Base-by-base conservation (phyloP, 2,329 filamentous ascomycete genomes). In the Aspergillus sp. region DNA sequence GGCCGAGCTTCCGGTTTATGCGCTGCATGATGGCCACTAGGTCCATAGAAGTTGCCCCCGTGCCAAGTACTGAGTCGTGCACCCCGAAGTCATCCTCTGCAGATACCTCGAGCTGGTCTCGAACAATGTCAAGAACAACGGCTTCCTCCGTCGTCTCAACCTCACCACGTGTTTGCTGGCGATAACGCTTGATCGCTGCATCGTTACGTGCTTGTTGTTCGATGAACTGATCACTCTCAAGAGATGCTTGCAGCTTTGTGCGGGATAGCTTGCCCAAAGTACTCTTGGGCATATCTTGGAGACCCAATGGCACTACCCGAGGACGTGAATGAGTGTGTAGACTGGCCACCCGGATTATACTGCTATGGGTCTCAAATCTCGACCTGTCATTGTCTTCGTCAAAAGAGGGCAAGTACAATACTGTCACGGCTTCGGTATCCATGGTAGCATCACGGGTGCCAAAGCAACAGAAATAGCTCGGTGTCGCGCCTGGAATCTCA, bases 391-490 rank as follows among this genome's bases (percentile, higher is more conserved):
- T 61, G 29, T 60, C 59, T 1, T 49, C 36, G 4, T 46, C 24
- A 39, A 60, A 67, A 7, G 31, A 60, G 2, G 74, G 77, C 12
- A 71, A 63, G 61, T 78, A 82, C 4, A 76, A 70, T 5, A 82
- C 67, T 9, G 66, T 72, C 9, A 81, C 61, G 12, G 67, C 64
- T 65, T 82, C 80, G 1, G 78, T 79, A 5, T 4, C 52, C n/a
- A 36, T 49, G 3, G 56, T 53, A 3, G 52, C 12, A 6, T 65
- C 62, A 9, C 76, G 72, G 26, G 63, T 55, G 1, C 63, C 69
- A 70, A 85, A 85, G 14, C 76, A 73, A 2, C 79, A 70, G 0
- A 68, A 73, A 63, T 65, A 78, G 0, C 63, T 67, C 63, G 29
- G 70, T 36, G 24, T 74, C 66, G 20, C 65, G 9, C 65, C 65